phyloP scores from a whole-genome alignment of 441 rosid species.

The Syzygium malaccense region DNA sequence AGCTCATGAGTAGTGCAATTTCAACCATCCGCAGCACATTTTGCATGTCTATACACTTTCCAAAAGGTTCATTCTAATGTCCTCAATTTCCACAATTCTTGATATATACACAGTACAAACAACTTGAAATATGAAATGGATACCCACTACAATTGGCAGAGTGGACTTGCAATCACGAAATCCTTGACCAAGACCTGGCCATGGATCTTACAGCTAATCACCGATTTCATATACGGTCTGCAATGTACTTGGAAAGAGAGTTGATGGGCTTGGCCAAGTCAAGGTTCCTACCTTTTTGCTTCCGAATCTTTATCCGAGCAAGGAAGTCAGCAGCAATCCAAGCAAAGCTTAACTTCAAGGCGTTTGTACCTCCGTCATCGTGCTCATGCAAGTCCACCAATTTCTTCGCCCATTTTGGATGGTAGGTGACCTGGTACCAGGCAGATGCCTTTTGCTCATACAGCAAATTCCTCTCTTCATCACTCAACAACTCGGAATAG shows the following conservation, averaged over 20 bases:
- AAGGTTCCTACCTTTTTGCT: slow-evolving; percentile 16
- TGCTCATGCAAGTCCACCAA: slow-evolving; percentile 37
- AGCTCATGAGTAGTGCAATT: not conserved
- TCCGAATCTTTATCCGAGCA: slow-evolving; percentile 61
- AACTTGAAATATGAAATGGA: not conserved
- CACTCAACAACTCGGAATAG: slow-evolving; percentile 32
- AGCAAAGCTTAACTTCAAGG: slow-evolving; percentile 66
- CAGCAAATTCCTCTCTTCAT: slow-evolving; percentile 45
- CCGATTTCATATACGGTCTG: slow-evolving; percentile 47
- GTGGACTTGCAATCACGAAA: slow-evolving; percentile 56
- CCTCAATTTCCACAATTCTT: not conserved
- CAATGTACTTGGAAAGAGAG: slow-evolving; percentile 50
- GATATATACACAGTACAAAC: not conserved
- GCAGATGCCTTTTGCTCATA: slow-evolving; percentile 86
- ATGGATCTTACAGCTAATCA: not conserved
- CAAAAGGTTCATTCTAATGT: not conserved
- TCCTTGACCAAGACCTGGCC: not conserved
- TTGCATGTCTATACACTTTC: not conserved
- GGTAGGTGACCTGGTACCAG: slow-evolving; percentile 85
- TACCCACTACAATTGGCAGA: slow-evolving; percentile 43
- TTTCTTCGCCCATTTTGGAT: slow-evolving; percentile 59
- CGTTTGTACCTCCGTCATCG: slow-evolving; percentile 14
- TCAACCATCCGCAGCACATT: not conserved
- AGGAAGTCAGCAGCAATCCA: slow-evolving; percentile 90
- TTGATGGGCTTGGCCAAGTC: slow-evolving; percentile 54